Conservation (phyloP, 1,284 basidiomycete genomes). For the Jaminaea rosea region DNA sequence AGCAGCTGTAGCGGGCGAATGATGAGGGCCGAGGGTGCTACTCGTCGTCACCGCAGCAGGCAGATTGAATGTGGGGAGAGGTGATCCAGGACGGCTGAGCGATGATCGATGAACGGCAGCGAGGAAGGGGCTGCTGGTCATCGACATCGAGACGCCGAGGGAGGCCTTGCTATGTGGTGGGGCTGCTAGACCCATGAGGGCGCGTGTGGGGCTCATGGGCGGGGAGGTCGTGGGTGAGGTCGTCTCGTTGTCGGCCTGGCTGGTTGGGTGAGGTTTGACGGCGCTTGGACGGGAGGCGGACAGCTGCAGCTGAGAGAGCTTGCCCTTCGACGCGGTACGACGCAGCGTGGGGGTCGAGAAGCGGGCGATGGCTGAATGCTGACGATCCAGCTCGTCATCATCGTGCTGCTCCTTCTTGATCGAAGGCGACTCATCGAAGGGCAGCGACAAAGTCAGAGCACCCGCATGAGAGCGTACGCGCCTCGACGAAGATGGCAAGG, state of each 20-base stretch:
- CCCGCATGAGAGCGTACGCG: slow-evolving; percentile 7
- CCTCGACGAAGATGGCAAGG: slow-evolving; percentile 5
- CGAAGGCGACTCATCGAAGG: too few relatives aligned
- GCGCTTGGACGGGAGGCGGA: too few relatives aligned
- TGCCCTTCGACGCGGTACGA: too few relatives aligned
- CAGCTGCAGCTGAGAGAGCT: too few relatives aligned
- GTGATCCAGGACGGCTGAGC: background rate
- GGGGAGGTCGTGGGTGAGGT: background rate
- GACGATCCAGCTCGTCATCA: background rate
- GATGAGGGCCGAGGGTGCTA: too few relatives aligned
- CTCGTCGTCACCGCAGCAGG: background rate
- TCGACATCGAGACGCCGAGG: too few relatives aligned
- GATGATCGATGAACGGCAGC: background rate
- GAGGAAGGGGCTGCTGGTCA: background rate
- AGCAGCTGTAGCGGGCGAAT: background rate
- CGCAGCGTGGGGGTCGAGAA: background rate
- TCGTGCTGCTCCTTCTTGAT: too few relatives aligned
- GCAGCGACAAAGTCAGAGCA: slow-evolving; percentile 9
- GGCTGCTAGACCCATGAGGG: background rate
- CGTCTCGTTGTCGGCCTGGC: too few relatives aligned
- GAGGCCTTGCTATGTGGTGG: too few relatives aligned
- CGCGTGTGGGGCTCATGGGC: background rate
- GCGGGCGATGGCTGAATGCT: background rate
- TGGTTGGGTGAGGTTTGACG: too few relatives aligned
- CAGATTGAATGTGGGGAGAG: background rate